Conservation (phyloP, 768 basidiomycete species). For the Tricholoma matsutake region DNA sequence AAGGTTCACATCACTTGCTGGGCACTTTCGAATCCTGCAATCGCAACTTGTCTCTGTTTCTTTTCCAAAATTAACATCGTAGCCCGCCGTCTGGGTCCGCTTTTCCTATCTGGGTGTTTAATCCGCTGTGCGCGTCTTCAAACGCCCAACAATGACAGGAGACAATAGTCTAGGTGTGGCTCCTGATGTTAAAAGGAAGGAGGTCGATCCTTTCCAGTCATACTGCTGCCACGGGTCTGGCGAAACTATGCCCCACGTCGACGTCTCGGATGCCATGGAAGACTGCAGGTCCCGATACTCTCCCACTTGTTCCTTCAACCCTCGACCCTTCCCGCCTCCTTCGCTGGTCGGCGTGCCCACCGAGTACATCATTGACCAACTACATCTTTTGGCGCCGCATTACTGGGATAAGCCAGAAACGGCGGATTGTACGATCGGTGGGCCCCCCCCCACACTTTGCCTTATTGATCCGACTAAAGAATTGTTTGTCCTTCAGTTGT, state of each 20-base stretch:
- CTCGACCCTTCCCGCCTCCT: conserved; percentile 63
- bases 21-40: not conserved
- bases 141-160: conserved; percentile 22
- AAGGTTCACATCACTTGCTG: conserved; percentile 15
- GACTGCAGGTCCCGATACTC: conserved; percentile 24
- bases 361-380: conserved; percentile 70
- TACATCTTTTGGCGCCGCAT: conserved; percentile 59
- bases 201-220: conserved; percentile 25
- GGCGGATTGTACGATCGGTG: conserved; percentile 77
- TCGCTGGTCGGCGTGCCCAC: conserved; percentile 61
- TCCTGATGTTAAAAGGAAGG: conserved; percentile 28
- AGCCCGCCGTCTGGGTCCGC: conserved; percentile 25
- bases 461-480: not conserved
- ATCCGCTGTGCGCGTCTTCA: conserved; percentile 15
- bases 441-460: conserved; percentile 14
- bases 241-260: conserved; percentile 28
- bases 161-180: conserved; percentile 28
- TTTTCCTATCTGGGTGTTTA: conserved; percentile 28
- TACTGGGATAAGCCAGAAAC: conserved; percentile 78
- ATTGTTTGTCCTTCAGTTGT: conserved; percentile 36
- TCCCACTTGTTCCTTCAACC: conserved; percentile 42
- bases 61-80: conserved; percentile 14
- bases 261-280: conserved; percentile 25
- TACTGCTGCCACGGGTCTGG: conserved; percentile 41
- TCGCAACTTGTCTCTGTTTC: conserved; percentile 5